Evolutionary conservation across 257 asterid genomes (phyloP).

Genomic region (Solanum etuberosum): DNA sequence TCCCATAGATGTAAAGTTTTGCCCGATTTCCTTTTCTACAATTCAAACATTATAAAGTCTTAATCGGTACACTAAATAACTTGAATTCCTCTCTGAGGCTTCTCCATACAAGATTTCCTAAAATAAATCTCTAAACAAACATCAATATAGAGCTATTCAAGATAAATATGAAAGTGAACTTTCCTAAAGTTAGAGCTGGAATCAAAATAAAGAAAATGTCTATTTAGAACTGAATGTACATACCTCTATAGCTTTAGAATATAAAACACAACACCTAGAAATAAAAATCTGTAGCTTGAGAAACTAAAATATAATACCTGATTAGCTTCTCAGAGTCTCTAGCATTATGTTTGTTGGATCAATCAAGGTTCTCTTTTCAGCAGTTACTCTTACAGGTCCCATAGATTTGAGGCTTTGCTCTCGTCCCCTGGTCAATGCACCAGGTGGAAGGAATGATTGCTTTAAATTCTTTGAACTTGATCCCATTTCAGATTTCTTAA

Average conservation of each 20-base stretch:
- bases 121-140: not conserved
- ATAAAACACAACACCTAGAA: too few species aligned
- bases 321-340: not conserved
- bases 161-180: not conserved
- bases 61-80: too few species aligned
- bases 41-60: too few species aligned
- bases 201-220: not conserved
- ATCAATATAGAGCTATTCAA: not conserved
- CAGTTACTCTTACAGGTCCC: not conserved
- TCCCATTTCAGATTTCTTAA: not conserved
- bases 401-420: not conserved
- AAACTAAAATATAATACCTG: not conserved
- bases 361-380: not conserved
- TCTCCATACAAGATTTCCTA: too few species aligned
- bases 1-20: not conserved
- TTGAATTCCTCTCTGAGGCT: not conserved
- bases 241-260: too few species aligned
- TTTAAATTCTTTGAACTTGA: not conserved
- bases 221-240: not conserved
- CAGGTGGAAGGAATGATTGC: not conserved
- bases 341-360: not conserved
- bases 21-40: not conserved
- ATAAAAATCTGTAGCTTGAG: too few species aligned
- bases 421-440: not conserved
- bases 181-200: not conserved